phyloP scores from a whole-genome alignment of 495 filamentous ascomycete genomes.

The Thermothielavioides terrestris region DNA sequence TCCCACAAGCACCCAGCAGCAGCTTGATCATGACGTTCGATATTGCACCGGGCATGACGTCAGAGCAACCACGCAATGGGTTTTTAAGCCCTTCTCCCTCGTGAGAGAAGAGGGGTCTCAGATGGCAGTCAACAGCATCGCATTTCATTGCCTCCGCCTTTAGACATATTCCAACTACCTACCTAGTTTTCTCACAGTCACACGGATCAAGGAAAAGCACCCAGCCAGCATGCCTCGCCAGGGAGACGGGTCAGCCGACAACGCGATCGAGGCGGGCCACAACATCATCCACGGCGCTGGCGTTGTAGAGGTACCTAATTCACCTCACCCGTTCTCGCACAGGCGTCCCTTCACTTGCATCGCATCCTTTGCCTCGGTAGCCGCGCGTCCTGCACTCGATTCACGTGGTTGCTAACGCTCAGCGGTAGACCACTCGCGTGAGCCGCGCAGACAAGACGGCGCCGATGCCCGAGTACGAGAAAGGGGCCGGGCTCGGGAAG shows the following conservation, averaged over 20 bases:
- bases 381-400: not conserved
- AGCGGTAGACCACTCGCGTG: conserved; percentile 18
- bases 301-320: conserved; percentile 12
- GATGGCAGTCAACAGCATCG: not conserved
- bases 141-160: not conserved
- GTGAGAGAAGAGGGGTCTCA: not conserved
- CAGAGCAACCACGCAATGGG: not conserved
- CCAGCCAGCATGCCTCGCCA: conserved; percentile 30
- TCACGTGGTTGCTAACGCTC: not conserved
- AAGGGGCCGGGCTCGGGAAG: conserved; percentile 25
- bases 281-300: conserved; percentile 37
- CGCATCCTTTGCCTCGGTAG: too few relatives aligned
- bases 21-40: conserved; percentile 1
- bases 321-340: too few relatives aligned
- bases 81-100: not conserved
- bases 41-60: not conserved
- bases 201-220: not conserved
- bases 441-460: conserved; percentile 35
- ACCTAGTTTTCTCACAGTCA: not conserved
- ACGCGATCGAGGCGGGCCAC: conserved; percentile 25
- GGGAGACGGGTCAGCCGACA: conserved; percentile 31
- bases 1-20: too few relatives aligned
- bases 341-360: too few relatives aligned
- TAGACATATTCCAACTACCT: not conserved
- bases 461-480: conserved; percentile 27